Conservation (phyloP, 2,329 filamentous ascomycete species). For the Anthostomella pinea region DNA sequence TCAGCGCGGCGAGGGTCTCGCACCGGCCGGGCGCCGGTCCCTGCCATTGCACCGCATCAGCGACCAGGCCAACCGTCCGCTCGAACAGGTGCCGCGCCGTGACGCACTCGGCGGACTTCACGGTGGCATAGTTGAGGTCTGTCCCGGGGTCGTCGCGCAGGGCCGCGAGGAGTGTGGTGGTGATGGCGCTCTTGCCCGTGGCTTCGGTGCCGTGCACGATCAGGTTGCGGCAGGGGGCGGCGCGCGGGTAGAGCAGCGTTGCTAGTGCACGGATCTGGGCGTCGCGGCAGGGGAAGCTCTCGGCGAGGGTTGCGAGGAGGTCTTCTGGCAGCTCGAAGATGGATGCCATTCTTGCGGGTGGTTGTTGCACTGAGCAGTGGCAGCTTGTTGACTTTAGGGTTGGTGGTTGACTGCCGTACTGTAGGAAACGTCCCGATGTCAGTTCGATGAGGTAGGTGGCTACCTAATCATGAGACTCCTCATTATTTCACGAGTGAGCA, state of each 20-base stretch:
- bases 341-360: too few relatives aligned
- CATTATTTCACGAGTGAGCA: too few relatives aligned
- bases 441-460: too few relatives aligned
- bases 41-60: conserved; percentile 47
- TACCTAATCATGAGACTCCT: too few relatives aligned
- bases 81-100: conserved; percentile 76
- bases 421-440: too few relatives aligned
- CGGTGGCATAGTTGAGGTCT: conserved; percentile 55
- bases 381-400: too few relatives aligned
- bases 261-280: conserved; percentile 57
- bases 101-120: conserved; percentile 74
- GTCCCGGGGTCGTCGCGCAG: conserved; percentile 45
- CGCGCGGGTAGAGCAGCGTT: conserved; percentile 57
- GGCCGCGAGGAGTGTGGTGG: conserved; percentile 56
- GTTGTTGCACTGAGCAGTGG: too few relatives aligned
- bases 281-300: conserved; percentile 55
- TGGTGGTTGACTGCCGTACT: too few relatives aligned
- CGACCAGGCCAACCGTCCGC: conserved; percentile 60
- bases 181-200: conserved; percentile 79
- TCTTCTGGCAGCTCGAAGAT: conserved; percentile 54
- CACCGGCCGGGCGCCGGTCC: conserved; percentile 58
- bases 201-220: conserved; percentile 82
- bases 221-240: conserved; percentile 70
- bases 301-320: conserved; percentile 41
- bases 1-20: conserved; percentile 76